Conservation (phyloP, 2,329 filamentous ascomycete species). For the Emergomyces orientalis region DNA sequence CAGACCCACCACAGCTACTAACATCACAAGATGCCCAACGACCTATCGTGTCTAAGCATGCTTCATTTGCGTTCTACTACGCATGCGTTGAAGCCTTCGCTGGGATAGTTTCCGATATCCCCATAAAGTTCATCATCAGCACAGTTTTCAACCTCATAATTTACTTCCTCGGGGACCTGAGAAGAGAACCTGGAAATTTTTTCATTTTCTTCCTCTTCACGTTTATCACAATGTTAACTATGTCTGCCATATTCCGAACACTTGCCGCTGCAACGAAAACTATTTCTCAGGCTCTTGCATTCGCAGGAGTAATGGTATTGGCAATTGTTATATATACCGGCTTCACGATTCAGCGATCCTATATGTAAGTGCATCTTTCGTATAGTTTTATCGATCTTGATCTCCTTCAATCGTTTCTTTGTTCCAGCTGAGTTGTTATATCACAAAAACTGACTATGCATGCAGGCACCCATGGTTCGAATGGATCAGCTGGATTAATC, state of each 20-base stretch:
- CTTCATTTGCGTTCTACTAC: conserved; percentile 80
- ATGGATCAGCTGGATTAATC: conserved; percentile 59
- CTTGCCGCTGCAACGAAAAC: conserved; percentile 51
- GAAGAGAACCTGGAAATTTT: conserved; percentile 39
- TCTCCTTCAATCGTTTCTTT: not conserved
- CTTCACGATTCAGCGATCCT: conserved; percentile 47
- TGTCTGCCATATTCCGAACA: conserved; percentile 51
- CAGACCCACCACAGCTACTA: conserved; percentile 35
- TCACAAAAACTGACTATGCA: conserved; percentile 14
- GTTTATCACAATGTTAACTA: conserved; percentile 48
- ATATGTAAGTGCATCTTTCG: conserved; percentile 16
- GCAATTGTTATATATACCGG: conserved; percentile 58
- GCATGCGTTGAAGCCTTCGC: conserved; percentile 77
- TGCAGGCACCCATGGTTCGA: conserved; percentile 51
- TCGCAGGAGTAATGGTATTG: conserved; percentile 45
- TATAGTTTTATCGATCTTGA: not conserved
- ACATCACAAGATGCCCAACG: conserved; percentile 65
- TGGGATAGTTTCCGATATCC: conserved; percentile 78
- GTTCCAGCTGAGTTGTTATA: conserved; percentile 8
- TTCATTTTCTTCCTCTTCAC: conserved; percentile 57
- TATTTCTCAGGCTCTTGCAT: conserved; percentile 54
- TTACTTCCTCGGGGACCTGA: conserved; percentile 78
- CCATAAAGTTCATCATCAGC: conserved; percentile 66
- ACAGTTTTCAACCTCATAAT: conserved; percentile 70
- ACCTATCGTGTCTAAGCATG: conserved; percentile 86